Evolutionary conservation across 257 asterid genomes (phyloP).

Genomic region (Handroanthus guayacan): DNA sequence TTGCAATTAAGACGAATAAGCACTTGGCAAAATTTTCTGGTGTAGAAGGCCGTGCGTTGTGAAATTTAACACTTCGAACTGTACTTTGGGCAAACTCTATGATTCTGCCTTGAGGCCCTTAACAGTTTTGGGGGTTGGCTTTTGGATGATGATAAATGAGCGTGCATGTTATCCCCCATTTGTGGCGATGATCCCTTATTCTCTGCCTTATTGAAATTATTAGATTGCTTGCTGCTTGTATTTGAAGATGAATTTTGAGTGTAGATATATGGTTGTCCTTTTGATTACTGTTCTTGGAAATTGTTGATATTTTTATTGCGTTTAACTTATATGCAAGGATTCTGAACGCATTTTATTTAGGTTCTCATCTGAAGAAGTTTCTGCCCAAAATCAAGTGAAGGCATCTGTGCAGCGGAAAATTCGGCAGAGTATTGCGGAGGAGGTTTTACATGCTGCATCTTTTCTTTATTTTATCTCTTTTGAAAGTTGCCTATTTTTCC

Average conservation of each 20-base stretch:
- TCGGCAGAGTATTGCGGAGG: conserved; percentile 92
- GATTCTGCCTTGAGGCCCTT: conserved; percentile 2
- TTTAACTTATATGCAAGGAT: conserved; percentile 20
- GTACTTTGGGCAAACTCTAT: conserved; percentile 5
- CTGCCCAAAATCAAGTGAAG: conserved; percentile 99
- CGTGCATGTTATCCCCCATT: conserved; percentile 4
- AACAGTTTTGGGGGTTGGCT: neutral
- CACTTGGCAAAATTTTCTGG: neutral
- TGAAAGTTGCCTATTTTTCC: neutral
- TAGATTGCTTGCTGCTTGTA: neutral
- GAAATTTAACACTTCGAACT: neutral
- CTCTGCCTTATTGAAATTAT: neutral
- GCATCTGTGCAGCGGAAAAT: conserved; percentile 97
- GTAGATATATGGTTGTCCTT: neutral
- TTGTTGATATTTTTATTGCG: conserved; percentile 13
- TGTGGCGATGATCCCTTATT: neutral
- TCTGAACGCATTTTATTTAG: conserved; percentile 45
- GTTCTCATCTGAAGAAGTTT: conserved; percentile 94
- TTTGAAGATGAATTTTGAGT: conserved; percentile 7
- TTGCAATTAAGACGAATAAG: neutral
- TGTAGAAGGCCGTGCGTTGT: neutral
- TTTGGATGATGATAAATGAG: conserved; percentile 3
- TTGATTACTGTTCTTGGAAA: neutral
- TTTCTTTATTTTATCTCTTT: conserved; percentile 26
- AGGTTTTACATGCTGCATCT: conserved; percentile 55